phyloP scores from a whole-genome alignment of 169 alveolate species.

The Haemoproteus tartakovskyi region DNA sequence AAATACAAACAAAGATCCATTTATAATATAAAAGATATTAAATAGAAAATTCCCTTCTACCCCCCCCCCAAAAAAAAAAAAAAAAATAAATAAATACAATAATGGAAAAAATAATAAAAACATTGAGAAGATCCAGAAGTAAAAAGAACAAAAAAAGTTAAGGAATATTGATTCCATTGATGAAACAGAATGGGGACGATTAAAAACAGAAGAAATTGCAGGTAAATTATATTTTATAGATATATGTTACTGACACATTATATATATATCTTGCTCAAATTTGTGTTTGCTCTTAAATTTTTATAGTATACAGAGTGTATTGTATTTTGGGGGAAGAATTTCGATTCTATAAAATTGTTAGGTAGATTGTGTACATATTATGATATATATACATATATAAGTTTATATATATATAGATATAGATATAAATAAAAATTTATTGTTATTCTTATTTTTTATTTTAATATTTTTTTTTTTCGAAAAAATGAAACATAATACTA shows the following conservation, averaged over 20 bases:
- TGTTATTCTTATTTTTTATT: no score
- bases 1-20: neutral
- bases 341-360: no score
- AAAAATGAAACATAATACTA: no score
- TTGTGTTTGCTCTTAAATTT: neutral
- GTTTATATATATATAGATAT: no score
- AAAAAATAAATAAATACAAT: slow-evolving; percentile 9
- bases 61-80: neutral
- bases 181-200: slow-evolving; percentile 50
- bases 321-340: no score
- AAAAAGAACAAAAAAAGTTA: slow-evolving; percentile 17
- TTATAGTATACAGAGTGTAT: no score
- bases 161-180: slow-evolving; percentile 37
- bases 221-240: slow-evolving; percentile 3
- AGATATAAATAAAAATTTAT: no score
- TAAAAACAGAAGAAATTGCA: slow-evolving; percentile 39
- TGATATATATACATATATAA: no score
- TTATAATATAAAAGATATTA: neutral
- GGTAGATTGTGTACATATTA: no score
- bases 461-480: no score
- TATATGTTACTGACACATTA: neutral
- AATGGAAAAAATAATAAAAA: slow-evolving; percentile 56
- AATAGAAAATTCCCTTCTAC: no score
- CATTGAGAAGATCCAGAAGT: slow-evolving; percentile 36
- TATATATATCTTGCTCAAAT: no score